Conservation (phyloP, 1,284 basidiomycete species). For the Pascua guehoae region DNA sequence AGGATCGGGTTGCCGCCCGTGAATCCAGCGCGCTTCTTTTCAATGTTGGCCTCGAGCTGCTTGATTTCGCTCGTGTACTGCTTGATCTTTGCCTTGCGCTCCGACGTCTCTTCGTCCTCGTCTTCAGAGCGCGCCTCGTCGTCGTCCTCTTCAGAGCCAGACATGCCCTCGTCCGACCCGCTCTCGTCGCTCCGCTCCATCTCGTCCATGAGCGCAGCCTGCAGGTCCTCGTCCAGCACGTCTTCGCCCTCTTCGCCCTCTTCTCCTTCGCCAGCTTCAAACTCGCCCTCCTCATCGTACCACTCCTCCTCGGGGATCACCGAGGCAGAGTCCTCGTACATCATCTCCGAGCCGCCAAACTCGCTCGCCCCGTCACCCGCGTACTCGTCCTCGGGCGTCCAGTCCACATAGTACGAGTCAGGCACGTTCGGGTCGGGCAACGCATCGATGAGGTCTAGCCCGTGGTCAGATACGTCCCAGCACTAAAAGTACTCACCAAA, state of each 20-base stretch:
- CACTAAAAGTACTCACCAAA: constrained; percentile 26
- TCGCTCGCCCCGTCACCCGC: constrained; percentile 56
- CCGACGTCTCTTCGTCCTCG: constrained; percentile 60
- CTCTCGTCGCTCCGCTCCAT: constrained; percentile 29
- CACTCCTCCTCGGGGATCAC: constrained; percentile 31
- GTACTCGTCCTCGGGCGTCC: constrained; percentile 35
- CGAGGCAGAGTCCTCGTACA: constrained; percentile 57
- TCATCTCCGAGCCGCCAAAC: constrained; percentile 52
- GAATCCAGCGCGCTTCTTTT: constrained; percentile 80
- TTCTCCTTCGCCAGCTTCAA: constrained; percentile 30
- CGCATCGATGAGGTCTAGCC: constrained; percentile 38
- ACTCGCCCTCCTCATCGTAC: constrained; percentile 34
- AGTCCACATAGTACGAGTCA: constrained; percentile 40
- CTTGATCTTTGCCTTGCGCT: constrained; percentile 59
- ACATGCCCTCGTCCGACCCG: constrained; percentile 28
- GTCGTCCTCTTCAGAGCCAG: constrained; percentile 64
- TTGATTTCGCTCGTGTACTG: constrained; percentile 83
- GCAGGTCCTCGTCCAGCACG: constrained; percentile 37
- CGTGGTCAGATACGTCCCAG: not conserved
- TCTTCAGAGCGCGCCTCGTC: constrained; percentile 68
- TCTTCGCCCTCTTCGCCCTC: constrained; percentile 29
- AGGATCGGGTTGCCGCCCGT: constrained; percentile 84
- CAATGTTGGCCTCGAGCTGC: constrained; percentile 80
- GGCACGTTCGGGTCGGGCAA: constrained; percentile 37
- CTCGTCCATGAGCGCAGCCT: constrained; percentile 34